Conservation (phyloP, 176 grass and related monocot genomes). For the Oropetium thomaeum region DNA sequence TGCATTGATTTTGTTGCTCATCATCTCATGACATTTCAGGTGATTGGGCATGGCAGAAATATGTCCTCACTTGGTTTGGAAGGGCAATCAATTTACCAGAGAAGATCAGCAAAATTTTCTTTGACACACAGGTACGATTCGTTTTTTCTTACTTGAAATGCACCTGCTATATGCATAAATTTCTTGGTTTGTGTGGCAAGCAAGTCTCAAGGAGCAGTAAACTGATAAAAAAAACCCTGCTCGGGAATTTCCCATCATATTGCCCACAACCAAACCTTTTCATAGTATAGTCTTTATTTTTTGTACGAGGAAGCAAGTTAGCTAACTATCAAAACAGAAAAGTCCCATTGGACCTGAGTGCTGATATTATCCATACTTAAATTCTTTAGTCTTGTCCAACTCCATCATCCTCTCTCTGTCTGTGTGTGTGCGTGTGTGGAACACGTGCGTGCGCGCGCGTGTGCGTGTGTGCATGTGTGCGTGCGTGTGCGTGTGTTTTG, state of each 20-base stretch:
- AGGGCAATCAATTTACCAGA: constrained; percentile 73
- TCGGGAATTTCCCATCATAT: constrained; percentile 10
- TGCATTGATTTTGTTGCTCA: constrained; percentile 20
- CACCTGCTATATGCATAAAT: not conserved
- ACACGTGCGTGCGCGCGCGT: no score
- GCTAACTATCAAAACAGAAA: constrained; percentile 4
- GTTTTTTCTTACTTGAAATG: constrained; percentile 1
- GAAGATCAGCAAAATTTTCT: constrained; percentile 71
- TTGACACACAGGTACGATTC: constrained; percentile 51
- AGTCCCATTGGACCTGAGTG: not conserved
- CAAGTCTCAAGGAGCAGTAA: constrained; percentile 4
- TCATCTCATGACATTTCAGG: constrained; percentile 45
- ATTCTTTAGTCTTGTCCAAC: not conserved
- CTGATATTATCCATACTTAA: constrained; percentile 5
- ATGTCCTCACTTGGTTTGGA: constrained; percentile 83
- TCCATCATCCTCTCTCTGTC: no score
- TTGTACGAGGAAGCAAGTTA: constrained; percentile 7
- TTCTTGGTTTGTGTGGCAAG: not conserved
- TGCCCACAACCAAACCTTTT: not conserved
- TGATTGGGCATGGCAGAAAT: constrained; percentile 61
- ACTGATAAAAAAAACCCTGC: not conserved
- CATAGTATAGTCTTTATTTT: not conserved
- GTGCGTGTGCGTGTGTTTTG: no score
- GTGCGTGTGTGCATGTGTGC: no score
- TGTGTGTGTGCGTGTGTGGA: no score